Percentiles rank a stretch among this genome's conserved stretches.
These are phyloP conservation scores for Zychaea mexicana DNA, from an alignment of 371 early-diverging fungal genomes.

Conservation along the genomic window DNA sequence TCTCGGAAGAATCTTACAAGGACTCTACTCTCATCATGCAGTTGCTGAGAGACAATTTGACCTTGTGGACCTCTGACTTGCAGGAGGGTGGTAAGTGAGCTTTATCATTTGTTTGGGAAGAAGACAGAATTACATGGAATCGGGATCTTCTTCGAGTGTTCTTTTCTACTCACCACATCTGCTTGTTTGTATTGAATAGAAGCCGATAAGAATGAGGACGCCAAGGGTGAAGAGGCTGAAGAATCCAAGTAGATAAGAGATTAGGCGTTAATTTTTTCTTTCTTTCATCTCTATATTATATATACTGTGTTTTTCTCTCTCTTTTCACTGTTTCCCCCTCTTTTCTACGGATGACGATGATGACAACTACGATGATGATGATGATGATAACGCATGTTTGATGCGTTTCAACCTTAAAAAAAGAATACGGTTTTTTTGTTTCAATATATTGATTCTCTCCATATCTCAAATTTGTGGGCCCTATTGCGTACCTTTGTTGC, in stretches of 20 bases:
- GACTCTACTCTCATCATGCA: conserved; percentile 99
- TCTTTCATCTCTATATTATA: neutral
- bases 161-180: neutral
- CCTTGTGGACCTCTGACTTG: conserved; percentile 99
- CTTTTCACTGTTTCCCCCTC: neutral
- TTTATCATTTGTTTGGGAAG: conserved; percentile 4
- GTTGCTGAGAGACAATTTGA: conserved; percentile 99
- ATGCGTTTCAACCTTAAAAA: too few species aligned
- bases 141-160: too few species aligned
- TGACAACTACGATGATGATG: too few species aligned
- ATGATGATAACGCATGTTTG: too few species aligned
- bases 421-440: neutral
- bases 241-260: conserved; percentile 40
- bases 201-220: conserved; percentile 39
- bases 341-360: neutral
- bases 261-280: neutral
- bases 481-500: neutral
- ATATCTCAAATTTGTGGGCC: neutral
- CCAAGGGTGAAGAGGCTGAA: conserved; percentile 41
- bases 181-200: conserved; percentile 19
- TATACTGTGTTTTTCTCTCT: neutral
- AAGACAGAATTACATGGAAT: neutral
- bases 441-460: neutral
- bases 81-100: conserved; percentile 65
- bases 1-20: conserved; percentile 99